Conservation (phyloP, 2,329 filamentous ascomycete species). For the Phialophora macrospora region DNA sequence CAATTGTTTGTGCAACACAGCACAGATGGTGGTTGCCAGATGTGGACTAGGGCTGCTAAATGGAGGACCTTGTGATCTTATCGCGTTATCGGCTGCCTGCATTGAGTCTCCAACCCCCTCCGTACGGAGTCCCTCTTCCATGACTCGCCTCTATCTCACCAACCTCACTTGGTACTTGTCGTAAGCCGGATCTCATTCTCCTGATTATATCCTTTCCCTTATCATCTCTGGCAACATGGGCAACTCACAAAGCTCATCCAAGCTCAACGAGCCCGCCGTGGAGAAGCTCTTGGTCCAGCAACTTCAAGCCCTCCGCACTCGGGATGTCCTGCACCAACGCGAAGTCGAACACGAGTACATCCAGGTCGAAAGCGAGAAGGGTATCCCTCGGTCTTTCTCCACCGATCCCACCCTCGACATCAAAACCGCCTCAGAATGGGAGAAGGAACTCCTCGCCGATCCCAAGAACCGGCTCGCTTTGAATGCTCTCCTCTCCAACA, state of each 20-base stretch:
- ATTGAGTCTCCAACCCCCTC: background rate
- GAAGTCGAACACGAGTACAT: slow-evolving; percentile 58
- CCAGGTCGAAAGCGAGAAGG: slow-evolving; percentile 56
- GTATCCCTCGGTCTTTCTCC: slow-evolving; percentile 40
- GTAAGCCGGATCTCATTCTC: background rate
- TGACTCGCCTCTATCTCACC: background rate
- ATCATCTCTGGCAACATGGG: slow-evolving; percentile 33
- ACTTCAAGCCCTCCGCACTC: slow-evolving; percentile 44
- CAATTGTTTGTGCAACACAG: background rate
- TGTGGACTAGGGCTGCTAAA: background rate
- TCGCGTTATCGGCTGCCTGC: slow-evolving; percentile 10
- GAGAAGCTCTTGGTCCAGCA: slow-evolving; percentile 48
- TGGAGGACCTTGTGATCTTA: slow-evolving; percentile 1
- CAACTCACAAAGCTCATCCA: slow-evolving; percentile 34
- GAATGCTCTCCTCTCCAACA: slow-evolving; percentile 70
- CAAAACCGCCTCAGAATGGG: slow-evolving; percentile 61
- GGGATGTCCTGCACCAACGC: slow-evolving; percentile 45
- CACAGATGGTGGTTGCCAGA: background rate
- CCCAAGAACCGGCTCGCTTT: slow-evolving; percentile 76
- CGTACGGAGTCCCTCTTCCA: background rate
- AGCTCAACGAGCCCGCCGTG: slow-evolving; percentile 39
- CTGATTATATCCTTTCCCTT: background rate
- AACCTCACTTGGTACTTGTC: background rate
- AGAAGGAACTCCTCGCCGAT: slow-evolving; percentile 65
- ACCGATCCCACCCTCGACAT: slow-evolving; percentile 54